A percentile compares a stretch with the other conserved stretches of the same genome.
Conservation (phyloP, 768 basidiomycete genomes). For the Naematelia encephala region DNA sequence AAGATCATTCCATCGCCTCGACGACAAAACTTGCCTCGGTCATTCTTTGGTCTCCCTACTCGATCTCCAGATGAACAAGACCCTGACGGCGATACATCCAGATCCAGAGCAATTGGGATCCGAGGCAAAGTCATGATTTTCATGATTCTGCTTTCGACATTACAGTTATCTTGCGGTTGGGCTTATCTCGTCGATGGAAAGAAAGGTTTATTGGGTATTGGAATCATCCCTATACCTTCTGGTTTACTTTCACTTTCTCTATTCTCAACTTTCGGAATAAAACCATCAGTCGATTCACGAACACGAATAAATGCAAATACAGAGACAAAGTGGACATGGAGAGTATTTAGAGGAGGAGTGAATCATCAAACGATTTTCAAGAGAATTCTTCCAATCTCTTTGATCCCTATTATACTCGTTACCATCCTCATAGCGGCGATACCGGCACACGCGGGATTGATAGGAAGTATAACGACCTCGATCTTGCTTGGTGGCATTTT, state of each 20-base stretch:
- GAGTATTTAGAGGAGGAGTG: not conserved
- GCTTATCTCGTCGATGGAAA: not conserved
- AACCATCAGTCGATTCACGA: not conserved
- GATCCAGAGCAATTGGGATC: conserved; percentile 5
- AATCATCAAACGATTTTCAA: not conserved
- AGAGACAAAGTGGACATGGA: not conserved
- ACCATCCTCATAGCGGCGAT: conserved; percentile 2
- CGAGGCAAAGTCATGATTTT: conserved; percentile 16
- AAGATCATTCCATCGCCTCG: conserved; percentile 35
- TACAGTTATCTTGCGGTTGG: conserved; percentile 12
- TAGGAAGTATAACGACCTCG: not conserved
- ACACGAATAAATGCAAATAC: not conserved
- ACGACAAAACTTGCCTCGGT: conserved; percentile 35
- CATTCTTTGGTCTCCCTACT: conserved; percentile 45
- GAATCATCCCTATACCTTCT: conserved; percentile 16
- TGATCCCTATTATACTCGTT: not conserved
- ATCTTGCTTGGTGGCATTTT: not conserved
- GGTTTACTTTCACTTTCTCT: not conserved
- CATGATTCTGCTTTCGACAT: not conserved
- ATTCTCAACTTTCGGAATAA: not conserved
- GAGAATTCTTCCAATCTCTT: conserved; percentile 1
- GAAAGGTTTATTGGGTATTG: not conserved
- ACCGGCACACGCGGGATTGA: not conserved
- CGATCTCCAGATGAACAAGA: not conserved
- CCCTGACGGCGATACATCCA: no score